Percentiles rank a stretch among this genome's conserved stretches.
Evolutionary conservation across 2,329 filamentous ascomycete genomes (phyloP).

Genomic region (Penicillium brevicompactum): DNA sequence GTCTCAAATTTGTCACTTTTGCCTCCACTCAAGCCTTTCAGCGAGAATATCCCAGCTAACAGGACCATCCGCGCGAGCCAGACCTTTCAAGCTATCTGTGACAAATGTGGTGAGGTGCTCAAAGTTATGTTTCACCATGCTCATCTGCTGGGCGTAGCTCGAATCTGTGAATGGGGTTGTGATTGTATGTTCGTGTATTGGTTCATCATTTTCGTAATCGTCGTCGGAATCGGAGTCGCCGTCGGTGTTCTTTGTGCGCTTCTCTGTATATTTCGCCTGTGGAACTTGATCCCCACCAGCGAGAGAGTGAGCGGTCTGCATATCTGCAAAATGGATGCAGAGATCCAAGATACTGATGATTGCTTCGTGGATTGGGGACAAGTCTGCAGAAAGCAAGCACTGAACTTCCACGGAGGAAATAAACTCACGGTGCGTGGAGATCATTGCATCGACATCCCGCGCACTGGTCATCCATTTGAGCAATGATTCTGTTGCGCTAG

Average conservation of each 20-base stretch:
- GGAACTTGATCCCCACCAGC: slow-evolving; percentile 20
- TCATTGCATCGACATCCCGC: slow-evolving; percentile 79
- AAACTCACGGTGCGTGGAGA: slow-evolving; percentile 66
- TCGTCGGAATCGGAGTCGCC: slow-evolving; percentile 24
- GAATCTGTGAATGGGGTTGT: slow-evolving; percentile 39
- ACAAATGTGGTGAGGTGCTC: slow-evolving; percentile 70
- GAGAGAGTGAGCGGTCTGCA: slow-evolving; percentile 48
- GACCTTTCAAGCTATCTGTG: slow-evolving; percentile 69
- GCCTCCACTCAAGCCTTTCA: slow-evolving; percentile 68
- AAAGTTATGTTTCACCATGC: slow-evolving; percentile 63
- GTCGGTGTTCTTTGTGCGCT: background rate
- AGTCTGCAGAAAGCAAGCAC: slow-evolving; percentile 67
- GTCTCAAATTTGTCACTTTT: slow-evolving; percentile 3
- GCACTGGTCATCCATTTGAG: slow-evolving; percentile 59
- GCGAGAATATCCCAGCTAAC: slow-evolving; percentile 77
- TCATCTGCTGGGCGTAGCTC: slow-evolving; percentile 57
- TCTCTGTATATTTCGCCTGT: background rate
- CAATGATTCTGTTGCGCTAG: slow-evolving; percentile 61
- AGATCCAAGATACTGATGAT: slow-evolving; percentile 78
- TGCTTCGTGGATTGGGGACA: slow-evolving; percentile 70
- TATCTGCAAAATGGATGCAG: slow-evolving; percentile 68
- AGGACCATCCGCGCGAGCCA: slow-evolving; percentile 73
- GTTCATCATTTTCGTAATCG: slow-evolving; percentile 29
- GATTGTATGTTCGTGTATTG: slow-evolving; percentile 44
- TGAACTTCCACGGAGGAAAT: slow-evolving; percentile 65